These are phyloP conservation scores for cucumber (Cucumis sativus) DNA, from an alignment of 306 rosid species.

Conservation along the genomic window Cucumber_9930_V3 NC_026661.2:5087501-5088000, in stretches of 20 bases:
- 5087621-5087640: background rate
- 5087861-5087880: background rate
- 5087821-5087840: background rate
- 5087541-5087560: background rate
- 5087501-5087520: background rate
- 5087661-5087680: background rate
- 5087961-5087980: background rate
- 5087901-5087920: background rate
- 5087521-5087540: background rate
- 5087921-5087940: background rate
- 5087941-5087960: background rate
- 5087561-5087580: background rate
- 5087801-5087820: background rate
- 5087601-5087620: background rate
- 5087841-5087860: background rate
- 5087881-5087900: background rate
- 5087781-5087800: background rate
- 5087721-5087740: background rate
- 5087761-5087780: background rate
- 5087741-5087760: background rate
- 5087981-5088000: conserved; percentile 69
- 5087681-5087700: background rate
- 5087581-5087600: background rate
- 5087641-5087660: background rate
- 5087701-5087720: background rate